Base-by-base conservation (phyloP, 805 yeast genomes). In the Yarrowia bubula region DNA sequence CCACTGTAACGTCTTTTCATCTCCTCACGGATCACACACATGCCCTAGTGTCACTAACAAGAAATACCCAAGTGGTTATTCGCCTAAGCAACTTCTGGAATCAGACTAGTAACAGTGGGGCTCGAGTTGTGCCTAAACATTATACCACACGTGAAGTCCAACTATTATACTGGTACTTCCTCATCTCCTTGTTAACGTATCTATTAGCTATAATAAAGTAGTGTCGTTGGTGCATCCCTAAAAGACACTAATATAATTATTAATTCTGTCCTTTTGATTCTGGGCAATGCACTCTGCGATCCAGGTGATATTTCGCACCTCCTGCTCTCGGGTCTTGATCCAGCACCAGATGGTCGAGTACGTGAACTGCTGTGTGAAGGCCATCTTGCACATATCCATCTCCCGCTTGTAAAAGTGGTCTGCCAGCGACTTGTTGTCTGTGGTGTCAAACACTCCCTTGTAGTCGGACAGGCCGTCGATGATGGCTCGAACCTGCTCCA, bases 281-380 rank as follows among this genome's bases (percentile, higher is more conserved):
- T 96, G 99, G 37, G 98, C 97, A 79, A 95, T 95, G 81, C 99
- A 95, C 79, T 95, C 99, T 58, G 98, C 97, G 66, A 95, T 93
- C 99, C 99, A 95, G n/a, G 98, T 91, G 70, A 95, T 88, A 76
- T 95, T 95, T 77, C 99, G 85, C 67, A 96, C 86, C 77, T 95
- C 99, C 78, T 96, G 99, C 77, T 95, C 99, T 73, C 89, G 89
- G 15, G 97, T 88, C 77, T 91, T 89, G 74, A 96, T 84, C 96
- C 97, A 95, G 7, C 97, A 97, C 95, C 97, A 95, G 65, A 95
- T 81, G 1, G 97, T 88, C 42, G 92, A 84, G 71, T 89, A 84
- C 15, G 97, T 86, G 77, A 95, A 95, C 76, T 93, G 98, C 78
- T 95, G 99, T 38, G 99, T 92, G 77, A 95, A 92, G 0, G 97